phyloP scores from a whole-genome alignment of 78 protist genomes.

The Tieghemostelium lacteum region DNA sequence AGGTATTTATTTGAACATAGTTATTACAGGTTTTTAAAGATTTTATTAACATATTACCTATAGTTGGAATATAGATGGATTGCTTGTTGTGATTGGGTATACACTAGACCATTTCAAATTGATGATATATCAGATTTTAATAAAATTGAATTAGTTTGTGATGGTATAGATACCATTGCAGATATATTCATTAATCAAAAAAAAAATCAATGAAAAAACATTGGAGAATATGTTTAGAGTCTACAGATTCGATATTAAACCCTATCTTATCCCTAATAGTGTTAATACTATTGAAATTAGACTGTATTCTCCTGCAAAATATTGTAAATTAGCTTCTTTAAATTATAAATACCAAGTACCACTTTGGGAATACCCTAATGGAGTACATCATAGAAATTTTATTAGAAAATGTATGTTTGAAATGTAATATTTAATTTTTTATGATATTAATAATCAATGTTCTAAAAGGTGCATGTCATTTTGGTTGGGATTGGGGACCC shows the following conservation, averaged over 20 bases:
- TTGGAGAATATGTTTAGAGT: constrained; percentile 41
- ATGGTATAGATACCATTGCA: constrained; percentile 71
- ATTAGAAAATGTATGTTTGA: constrained; percentile 37
- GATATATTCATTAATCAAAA: constrained; percentile 38
- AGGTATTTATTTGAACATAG: constrained; percentile 8
- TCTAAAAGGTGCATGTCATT: constrained; percentile 65
- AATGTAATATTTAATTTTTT: too few relatives aligned
- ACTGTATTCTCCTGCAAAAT: constrained; percentile 31
- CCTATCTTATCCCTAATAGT: neutral
- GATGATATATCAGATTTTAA: neutral
- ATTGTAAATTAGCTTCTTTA: constrained; percentile 8
- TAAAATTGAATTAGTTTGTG: constrained; percentile 56
- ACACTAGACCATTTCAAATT: constrained; percentile 11
- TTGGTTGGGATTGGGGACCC: constrained; percentile 80
- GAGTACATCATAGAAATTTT: constrained; percentile 64
- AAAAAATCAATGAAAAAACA: neutral
- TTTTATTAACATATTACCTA: neutral
- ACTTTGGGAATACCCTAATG: constrained; percentile 82
- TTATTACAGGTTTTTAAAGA: neutral
- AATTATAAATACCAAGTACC: constrained; percentile 44
- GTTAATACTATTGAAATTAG: constrained; percentile 7
- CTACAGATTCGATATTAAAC: constrained; percentile 33
- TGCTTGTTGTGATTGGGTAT: constrained; percentile 69
- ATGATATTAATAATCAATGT: neutral
- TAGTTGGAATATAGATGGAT: constrained; percentile 78